Conservation (phyloP, 176 grass and related monocot species). For the Aechmea fasciata region DNA sequence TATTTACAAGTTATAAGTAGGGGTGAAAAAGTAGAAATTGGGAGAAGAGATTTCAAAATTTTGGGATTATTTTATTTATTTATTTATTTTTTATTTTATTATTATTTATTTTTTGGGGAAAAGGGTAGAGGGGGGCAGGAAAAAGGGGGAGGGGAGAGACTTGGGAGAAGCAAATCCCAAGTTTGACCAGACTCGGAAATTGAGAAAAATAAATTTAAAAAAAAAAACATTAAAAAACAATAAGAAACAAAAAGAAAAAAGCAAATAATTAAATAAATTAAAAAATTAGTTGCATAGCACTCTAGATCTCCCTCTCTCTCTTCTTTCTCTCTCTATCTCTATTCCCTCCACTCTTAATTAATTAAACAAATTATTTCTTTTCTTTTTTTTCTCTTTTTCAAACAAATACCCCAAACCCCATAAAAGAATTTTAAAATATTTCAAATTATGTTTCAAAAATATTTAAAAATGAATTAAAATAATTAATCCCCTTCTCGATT, state of each 20-base stretch:
- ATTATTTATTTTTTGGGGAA: neutral
- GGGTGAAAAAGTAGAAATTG: neutral
- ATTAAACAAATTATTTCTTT: no score
- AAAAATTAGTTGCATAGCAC: neutral
- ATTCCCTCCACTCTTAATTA: no score
- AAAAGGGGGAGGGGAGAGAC: slow-evolving; percentile 28
- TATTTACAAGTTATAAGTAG: neutral
- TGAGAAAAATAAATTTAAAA: slow-evolving; percentile 17
- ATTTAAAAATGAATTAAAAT: no score
- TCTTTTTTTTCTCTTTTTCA: no score
- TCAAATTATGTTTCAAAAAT: neutral
- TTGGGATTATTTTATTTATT: neutral
- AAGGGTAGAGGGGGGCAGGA: neutral
- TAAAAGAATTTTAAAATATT: no score
- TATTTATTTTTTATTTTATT: neutral
- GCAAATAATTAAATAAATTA: neutral
- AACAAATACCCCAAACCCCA: no score
- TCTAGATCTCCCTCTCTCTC: neutral
- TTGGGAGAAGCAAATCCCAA: slow-evolving; percentile 63
- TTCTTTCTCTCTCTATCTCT: neutral
- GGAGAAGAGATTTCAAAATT: neutral
- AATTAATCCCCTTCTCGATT: no score
- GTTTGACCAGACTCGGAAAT: slow-evolving; percentile 65
- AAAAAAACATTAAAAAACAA: neutral
- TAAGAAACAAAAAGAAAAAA: slow-evolving; percentile 1